A percentile compares a stretch with the other conserved stretches of the same genome.
Evolutionary conservation across 768 basidiomycete species (phyloP).

Genomic region (Pisolithus sp.): DNA sequence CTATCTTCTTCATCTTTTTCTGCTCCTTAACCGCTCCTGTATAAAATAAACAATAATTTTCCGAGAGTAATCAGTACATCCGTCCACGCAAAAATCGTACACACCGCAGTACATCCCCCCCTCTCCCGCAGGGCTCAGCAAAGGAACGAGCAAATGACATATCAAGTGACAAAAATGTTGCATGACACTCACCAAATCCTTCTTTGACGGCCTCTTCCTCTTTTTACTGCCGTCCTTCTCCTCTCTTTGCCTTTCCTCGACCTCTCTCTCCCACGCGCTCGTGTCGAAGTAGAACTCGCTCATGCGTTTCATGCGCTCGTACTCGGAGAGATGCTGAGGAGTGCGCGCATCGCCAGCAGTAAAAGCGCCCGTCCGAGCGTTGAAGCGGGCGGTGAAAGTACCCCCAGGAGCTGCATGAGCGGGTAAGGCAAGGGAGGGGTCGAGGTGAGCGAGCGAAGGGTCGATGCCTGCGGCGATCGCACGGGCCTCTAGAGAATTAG

Average conservation of each 20-base stretch:
- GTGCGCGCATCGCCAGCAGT: constrained; percentile 59
- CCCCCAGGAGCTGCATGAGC: constrained; percentile 33
- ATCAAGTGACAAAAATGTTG: constrained; percentile 1
- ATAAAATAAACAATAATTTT: constrained; percentile 4
- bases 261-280: constrained; percentile 67
- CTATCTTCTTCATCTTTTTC: constrained; percentile 76
- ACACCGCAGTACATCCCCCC: constrained; percentile 4
- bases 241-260: constrained; percentile 42
- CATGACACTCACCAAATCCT: constrained; percentile 61
- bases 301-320: constrained; percentile 73
- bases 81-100: constrained; percentile 8
- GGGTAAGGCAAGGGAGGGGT: constrained; percentile 50
- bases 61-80: constrained; percentile 19
- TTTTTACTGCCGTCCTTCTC: constrained; percentile 60
- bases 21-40: constrained; percentile 83
- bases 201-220: constrained; percentile 73
- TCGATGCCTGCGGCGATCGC: constrained; percentile 79
- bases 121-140: constrained; percentile 14
- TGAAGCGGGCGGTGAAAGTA: constrained; percentile 63
- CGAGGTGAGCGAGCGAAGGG: constrained; percentile 72
- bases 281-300: constrained; percentile 86
- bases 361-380: constrained; percentile 76
- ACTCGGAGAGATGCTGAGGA: constrained; percentile 72
- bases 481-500: constrained; percentile 56
- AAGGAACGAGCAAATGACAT: constrained; percentile 1